Conservation (phyloP, 2,329 filamentous ascomycete species). For the Verticillium klebahnii region DNA sequence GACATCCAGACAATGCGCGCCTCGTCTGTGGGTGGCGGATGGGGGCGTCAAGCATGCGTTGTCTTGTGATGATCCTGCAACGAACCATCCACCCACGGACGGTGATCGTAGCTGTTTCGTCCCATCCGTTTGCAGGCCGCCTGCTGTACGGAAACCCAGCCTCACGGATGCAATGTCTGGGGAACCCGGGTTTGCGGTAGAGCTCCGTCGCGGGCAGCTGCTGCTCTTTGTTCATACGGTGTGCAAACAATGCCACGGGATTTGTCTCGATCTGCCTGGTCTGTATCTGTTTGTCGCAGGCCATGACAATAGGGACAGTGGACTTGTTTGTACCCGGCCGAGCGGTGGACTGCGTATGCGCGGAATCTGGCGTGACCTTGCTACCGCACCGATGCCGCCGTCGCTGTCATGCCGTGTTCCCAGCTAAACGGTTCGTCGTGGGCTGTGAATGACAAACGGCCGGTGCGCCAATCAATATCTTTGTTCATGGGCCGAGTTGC, state of each 20-base stretch:
- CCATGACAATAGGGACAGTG: neutral
- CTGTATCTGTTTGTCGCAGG: neutral
- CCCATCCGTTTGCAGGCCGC: constrained; percentile 7
- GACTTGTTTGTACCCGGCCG: no score
- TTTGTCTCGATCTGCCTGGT: neutral
- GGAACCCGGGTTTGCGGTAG: neutral
- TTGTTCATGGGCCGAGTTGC: neutral
- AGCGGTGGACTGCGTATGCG: neutral
- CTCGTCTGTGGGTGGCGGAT: neutral
- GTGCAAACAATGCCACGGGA: neutral
- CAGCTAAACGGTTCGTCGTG: neutral
- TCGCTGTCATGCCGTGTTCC: neutral
- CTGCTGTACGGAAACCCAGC: neutral
- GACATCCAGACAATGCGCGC: neutral
- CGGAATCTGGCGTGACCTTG: neutral
- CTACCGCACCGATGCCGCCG: neutral
- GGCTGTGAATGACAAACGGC: neutral
- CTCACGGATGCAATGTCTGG: neutral
- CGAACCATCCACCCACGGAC: constrained; percentile 3
- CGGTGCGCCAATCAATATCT: neutral
- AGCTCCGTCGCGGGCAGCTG: neutral
- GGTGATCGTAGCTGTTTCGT: constrained; percentile 11
- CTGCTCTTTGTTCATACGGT: neutral
- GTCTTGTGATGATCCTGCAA: constrained; percentile 13
- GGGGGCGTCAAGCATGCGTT: neutral